These are phyloP conservation scores for Rossbeevera mucosa DNA, from an alignment of 768 basidiomycete genomes.

Conservation along the genomic window DNA sequence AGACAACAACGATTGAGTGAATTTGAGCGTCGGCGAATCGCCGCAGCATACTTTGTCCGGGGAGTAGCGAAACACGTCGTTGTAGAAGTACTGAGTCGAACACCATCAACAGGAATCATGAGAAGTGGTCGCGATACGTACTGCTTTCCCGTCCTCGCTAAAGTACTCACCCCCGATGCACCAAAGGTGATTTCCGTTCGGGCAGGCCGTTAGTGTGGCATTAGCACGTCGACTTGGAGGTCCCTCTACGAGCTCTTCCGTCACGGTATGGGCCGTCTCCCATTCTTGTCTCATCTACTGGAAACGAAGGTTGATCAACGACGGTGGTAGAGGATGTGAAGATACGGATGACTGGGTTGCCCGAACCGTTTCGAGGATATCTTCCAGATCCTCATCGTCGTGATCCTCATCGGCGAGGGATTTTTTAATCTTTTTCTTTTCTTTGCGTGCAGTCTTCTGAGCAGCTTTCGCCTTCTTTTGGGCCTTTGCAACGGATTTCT, in stretches of 20 bases:
- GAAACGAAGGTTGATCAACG: conserved; percentile 8
- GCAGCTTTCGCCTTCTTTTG: conserved; percentile 64
- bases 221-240: conserved; percentile 82
- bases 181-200: conserved; percentile 78
- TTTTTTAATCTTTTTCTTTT: conserved; percentile 54
- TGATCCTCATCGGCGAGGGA: conserved; percentile 43
- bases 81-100: conserved; percentile 67
- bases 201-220: conserved; percentile 76
- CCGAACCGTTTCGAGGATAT: conserved; percentile 71
- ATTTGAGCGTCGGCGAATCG: neutral
- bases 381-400: conserved; percentile 77
- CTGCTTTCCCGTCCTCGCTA: conserved; percentile 78
- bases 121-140: conserved; percentile 28
- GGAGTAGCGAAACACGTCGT: conserved; percentile 81
- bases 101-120: neutral
- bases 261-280: conserved; percentile 79
- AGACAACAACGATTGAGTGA: neutral
- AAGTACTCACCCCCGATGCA: conserved; percentile 86
- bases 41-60: conserved; percentile 60
- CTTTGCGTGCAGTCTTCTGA: conserved; percentile 67
- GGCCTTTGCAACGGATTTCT: conserved; percentile 49
- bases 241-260: conserved; percentile 77
- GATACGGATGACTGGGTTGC: neutral
- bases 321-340: neutral
- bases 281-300: conserved; percentile 78